These are phyloP conservation scores for Asterella californica DNA, from an alignment of 225 moss, liverwort and hornwort genomes.

Conservation along the genomic window DNA sequence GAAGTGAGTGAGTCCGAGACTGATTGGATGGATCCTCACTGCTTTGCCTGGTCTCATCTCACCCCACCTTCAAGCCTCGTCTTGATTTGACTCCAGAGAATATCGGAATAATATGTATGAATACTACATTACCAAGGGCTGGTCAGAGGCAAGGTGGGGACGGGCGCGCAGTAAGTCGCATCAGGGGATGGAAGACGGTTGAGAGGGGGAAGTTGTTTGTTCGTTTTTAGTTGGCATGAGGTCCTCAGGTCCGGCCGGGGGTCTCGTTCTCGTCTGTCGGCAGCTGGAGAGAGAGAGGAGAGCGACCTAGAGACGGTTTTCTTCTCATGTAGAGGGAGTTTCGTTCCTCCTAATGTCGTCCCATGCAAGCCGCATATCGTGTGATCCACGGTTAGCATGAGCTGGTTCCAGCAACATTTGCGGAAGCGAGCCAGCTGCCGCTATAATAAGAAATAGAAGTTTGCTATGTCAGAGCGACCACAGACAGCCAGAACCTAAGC, in stretches of 20 bases:
- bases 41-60: too few species aligned
- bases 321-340: background rate
- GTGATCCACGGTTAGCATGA: background rate
- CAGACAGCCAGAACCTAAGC: constrained; percentile 1
- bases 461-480: background rate
- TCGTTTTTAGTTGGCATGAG: background rate
- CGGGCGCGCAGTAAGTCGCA: background rate
- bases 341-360: background rate
- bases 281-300: background rate
- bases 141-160: background rate
- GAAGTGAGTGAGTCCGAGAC: background rate
- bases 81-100: too few species aligned
- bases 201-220: constrained; percentile 3
- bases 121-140: background rate
- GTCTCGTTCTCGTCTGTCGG: background rate
- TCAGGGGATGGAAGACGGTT: background rate
- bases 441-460: background rate
- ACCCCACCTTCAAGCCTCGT: too few species aligned
- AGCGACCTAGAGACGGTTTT: background rate
- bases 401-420: background rate
- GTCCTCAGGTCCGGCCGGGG: background rate
- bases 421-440: background rate
- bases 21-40: background rate
- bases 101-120: too few species aligned
- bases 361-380: background rate